These are phyloP conservation scores for Asterionellopsis glacialis DNA, from an alignment of 108 stramenopile genomes.

Conservation along the genomic window DNA sequence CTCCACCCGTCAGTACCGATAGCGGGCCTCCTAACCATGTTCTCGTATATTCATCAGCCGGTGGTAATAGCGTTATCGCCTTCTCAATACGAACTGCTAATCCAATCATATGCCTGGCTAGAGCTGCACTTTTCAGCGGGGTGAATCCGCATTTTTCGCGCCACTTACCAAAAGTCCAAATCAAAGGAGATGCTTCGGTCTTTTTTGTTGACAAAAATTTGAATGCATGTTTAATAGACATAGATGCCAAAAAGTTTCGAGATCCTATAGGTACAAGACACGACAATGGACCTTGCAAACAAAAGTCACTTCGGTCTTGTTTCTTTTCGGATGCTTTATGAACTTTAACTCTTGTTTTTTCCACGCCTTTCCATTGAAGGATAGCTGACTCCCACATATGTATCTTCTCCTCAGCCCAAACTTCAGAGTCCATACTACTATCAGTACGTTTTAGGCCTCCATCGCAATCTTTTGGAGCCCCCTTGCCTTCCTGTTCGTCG, in stretches of 20 bases:
- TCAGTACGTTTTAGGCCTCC: too few relatives aligned
- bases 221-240: constrained; percentile 14
- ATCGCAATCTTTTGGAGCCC: too few relatives aligned
- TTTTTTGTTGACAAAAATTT: constrained; percentile 25
- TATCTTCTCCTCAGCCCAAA: too few relatives aligned
- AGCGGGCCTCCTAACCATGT: constrained; percentile 29
- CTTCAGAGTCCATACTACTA: too few relatives aligned
- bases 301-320: constrained; percentile 15
- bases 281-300: constrained; percentile 31
- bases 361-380: too few relatives aligned
- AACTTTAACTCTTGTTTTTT: too few relatives aligned
- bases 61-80: constrained; percentile 15
- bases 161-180: constrained; percentile 31
- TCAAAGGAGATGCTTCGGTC: constrained; percentile 35
- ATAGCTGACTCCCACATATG: too few relatives aligned
- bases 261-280: constrained; percentile 21
- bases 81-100: constrained; percentile 31
- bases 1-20: constrained; percentile 30
- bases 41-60: constrained; percentile 8
- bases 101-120: constrained; percentile 35
- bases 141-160: constrained; percentile 27
- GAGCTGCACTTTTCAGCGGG: constrained; percentile 3
- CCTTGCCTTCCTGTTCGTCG: too few relatives aligned
- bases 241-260: constrained; percentile 27
- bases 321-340: too few relatives aligned